Percentiles rank a stretch among this genome's conserved stretches.
phyloP scores from a whole-genome alignment of 768 basidiomycete species.

The Collybia sordida region DNA sequence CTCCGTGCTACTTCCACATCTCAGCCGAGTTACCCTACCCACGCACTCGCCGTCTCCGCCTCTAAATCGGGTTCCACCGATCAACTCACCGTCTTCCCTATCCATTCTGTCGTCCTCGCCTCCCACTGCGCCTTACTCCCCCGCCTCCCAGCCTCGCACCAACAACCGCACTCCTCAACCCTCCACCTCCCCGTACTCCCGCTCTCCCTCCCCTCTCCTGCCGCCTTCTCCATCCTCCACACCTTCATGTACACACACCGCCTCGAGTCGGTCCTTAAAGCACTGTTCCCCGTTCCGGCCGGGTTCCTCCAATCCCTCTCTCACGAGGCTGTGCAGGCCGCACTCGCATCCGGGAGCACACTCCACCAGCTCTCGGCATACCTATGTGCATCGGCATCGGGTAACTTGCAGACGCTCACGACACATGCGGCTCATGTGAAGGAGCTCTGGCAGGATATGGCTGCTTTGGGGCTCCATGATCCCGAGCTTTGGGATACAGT shows the following conservation, averaged over 20 bases:
- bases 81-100: constrained; percentile 51
- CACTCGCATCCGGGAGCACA: constrained; percentile 47
- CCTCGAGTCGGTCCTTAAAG: constrained; percentile 53
- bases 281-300: constrained; percentile 60
- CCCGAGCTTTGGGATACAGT: constrained; percentile 75
- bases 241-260: constrained; percentile 73
- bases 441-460: constrained; percentile 80
- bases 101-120: constrained; percentile 63
- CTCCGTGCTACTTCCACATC: constrained; percentile 26
- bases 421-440: constrained; percentile 68
- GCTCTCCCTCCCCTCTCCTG: constrained; percentile 67
- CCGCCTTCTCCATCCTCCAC: constrained; percentile 65
- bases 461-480: constrained; percentile 71
- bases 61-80: constrained; percentile 40
- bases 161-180: constrained; percentile 22
- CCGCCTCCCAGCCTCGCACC: constrained; percentile 40
- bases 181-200: constrained; percentile 67
- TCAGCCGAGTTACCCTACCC: constrained; percentile 46
- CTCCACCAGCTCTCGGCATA: constrained; percentile 57
- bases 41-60: constrained; percentile 55
- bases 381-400: constrained; percentile 45
- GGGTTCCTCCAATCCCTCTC: constrained; percentile 43
- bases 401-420: constrained; percentile 44
- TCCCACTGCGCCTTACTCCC: constrained; percentile 60
- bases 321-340: constrained; percentile 39